Conservation (phyloP, 768 basidiomycete genomes). For the Boletus vermiculosoides region DNA sequence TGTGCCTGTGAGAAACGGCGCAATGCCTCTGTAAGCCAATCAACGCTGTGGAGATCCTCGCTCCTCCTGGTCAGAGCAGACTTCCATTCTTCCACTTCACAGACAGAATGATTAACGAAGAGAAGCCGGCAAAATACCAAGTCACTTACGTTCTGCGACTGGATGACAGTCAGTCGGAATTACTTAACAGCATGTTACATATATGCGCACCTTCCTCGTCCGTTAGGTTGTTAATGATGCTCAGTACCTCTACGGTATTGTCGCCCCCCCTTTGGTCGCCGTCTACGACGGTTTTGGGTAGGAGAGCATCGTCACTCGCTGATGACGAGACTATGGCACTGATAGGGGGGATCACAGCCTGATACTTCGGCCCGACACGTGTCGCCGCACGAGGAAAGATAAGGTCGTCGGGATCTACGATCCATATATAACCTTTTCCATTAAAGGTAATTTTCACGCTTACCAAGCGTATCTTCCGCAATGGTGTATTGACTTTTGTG, state of each 20-base stretch:
- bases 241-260: conserved; percentile 69
- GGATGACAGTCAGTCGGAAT: conserved; percentile 22
- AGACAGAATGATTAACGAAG: conserved; percentile 2
- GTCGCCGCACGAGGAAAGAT: conserved; percentile 94
- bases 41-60: conserved; percentile 60
- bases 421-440: conserved; percentile 29
- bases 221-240: conserved; percentile 61
- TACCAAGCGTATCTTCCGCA: conserved; percentile 88
- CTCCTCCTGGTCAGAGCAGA: conserved; percentile 50
- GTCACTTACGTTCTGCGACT: conserved; percentile 58
- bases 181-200: conserved; percentile 15
- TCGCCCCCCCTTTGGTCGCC: conserved; percentile 66
- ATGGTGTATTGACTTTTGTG: conserved; percentile 75
- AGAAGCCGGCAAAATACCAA: background rate
- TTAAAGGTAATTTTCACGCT: conserved; percentile 26
- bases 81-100: conserved; percentile 67
- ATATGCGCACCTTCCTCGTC: conserved; percentile 61
- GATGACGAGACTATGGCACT: conserved; percentile 41
- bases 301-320: background rate
- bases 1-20: conserved; percentile 71
- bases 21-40: conserved; percentile 78
- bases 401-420: conserved; percentile 88
- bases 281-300: conserved; percentile 13
- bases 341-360: conserved; percentile 54
- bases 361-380: conserved; percentile 86